These are phyloP conservation scores for Diversispora eburnea DNA, from an alignment of 192 early-diverging fungal genomes.

Conservation along the genomic window DNA sequence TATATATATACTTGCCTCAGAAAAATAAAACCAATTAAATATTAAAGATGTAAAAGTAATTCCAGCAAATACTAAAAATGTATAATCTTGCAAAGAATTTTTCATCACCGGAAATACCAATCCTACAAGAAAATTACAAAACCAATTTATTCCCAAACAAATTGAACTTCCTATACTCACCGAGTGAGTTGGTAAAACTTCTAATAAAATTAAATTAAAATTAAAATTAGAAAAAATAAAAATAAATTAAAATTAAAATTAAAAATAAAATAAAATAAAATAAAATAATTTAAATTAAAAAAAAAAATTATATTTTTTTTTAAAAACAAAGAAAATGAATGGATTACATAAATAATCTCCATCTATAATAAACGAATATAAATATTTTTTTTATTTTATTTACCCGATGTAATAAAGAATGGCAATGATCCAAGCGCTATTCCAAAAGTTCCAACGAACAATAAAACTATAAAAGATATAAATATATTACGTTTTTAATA, in stretches of 20 bases:
- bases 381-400: neutral
- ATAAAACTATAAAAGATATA: conserved; percentile 47
- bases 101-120: conserved; percentile 43
- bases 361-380: too few species aligned
- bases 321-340: neutral
- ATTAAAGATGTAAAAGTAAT: too few species aligned
- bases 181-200: conserved; percentile 73
- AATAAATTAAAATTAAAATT: too few species aligned
- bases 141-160: conserved; percentile 74
- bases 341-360: too few species aligned
- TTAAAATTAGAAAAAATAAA: neutral
- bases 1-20: too few species aligned
- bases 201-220: conserved; percentile 73
- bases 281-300: too few species aligned
- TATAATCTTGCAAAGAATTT: neutral
- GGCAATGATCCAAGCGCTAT: conserved; percentile 80
- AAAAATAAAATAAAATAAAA: too few species aligned
- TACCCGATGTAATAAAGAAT: neutral
- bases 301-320: too few species aligned
- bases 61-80: neutral
- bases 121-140: conserved; percentile 46
- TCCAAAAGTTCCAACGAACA: conserved; percentile 75
- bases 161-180: conserved; percentile 66
- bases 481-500: neutral
- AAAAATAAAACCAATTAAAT: too few species aligned